Percentiles rank a stretch among this genome's conserved stretches.
Conservation (phyloP, 2,329 filamentous ascomycete species). For the Anisogramma anomala region DNA sequence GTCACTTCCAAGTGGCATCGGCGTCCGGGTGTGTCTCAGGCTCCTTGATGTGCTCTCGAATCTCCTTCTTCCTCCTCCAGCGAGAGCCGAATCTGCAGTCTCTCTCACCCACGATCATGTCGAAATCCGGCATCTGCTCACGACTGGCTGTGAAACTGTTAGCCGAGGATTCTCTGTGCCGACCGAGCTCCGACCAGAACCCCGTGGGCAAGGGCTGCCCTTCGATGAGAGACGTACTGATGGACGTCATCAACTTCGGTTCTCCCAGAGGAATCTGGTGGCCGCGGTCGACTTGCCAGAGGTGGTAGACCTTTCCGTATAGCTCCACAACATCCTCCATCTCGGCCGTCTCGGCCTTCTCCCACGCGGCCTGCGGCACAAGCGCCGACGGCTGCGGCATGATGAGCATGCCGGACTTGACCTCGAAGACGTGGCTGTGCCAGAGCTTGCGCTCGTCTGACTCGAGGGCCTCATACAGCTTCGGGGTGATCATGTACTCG, state of each 20-base stretch:
- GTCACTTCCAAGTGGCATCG: conserved; percentile 10
- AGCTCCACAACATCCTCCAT: conserved; percentile 65
- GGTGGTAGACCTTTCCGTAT: conserved; percentile 74
- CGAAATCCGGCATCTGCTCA: conserved; percentile 36
- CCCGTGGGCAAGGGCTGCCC: neutral
- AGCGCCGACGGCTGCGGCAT: conserved; percentile 49
- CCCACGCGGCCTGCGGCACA: conserved; percentile 54
- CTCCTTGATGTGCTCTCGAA: conserved; percentile 30
- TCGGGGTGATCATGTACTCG: conserved; percentile 74
- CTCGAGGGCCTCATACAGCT: conserved; percentile 55
- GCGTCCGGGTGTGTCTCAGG: conserved; percentile 33
- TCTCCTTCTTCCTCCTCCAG: conserved; percentile 32
- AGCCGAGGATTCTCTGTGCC: neutral
- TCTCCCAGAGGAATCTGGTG: conserved; percentile 43
- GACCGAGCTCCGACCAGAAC: neutral
- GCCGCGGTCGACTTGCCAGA: conserved; percentile 75
- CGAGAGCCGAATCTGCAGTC: conserved; percentile 36
- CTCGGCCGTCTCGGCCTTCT: conserved; percentile 63
- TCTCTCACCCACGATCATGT: conserved; percentile 30
- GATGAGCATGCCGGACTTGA: conserved; percentile 68
- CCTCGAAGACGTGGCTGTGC: conserved; percentile 68
- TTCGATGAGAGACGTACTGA: conserved; percentile 23
- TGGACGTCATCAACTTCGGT: conserved; percentile 44
- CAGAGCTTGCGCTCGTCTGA: conserved; percentile 60
- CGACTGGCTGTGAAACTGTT: conserved; percentile 15